Base-by-base conservation (phyloP, 2,329 filamentous ascomycete genomes). In the Neonectria ditissima region DNA sequence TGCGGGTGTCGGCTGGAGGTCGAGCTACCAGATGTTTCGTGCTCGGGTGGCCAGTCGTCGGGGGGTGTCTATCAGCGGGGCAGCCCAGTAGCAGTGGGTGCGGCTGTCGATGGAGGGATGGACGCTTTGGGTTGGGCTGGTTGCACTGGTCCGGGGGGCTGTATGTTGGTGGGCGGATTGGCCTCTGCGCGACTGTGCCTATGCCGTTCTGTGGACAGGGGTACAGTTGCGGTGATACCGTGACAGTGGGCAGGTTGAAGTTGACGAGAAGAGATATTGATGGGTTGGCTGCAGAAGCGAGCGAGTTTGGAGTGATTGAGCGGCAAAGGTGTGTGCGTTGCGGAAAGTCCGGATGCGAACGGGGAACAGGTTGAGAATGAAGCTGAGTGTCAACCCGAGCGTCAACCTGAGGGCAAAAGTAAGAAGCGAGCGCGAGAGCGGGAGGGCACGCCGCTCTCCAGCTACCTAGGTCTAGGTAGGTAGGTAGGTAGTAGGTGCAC, bases 41-140 rank as follows among this genome's bases (percentile, higher is more conserved):
- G 22, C 34, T 54, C 65, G 48, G 57, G 54, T 55, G 52, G 62
- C 58, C 57, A 70, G 65, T 68, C 62, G 70, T 63, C 60, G 50
- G 39, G 45, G 45, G 57, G 37, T 37, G 65, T 68, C 68, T 65
- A 64, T 65, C 62, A 71, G 71, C 71, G 71, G 71, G 71, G 71
- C 70, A 69, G 58, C 61, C 51, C 59, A 70, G 67, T 39, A 16
- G 30, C 30, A 39, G 37, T 70, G 66, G 54, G 57, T 69, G 69
- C 70, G 61, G 65, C 68, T 66, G 69, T 72, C 57, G 66, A 67
- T 52, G 59, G 59, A 63, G 48, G 50, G 55, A 63, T 59, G 55
- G 48, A 51, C 45, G 39, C 34, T 63, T 63, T 50, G 50, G 69
- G 66, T 65, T 69, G 65, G 59, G 65, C 63, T 65, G 53, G 66